These are phyloP conservation scores for Pyricularia pennisetigena DNA, from an alignment of 2,329 filamentous ascomycete genomes.

Conservation along the genomic window DNA sequence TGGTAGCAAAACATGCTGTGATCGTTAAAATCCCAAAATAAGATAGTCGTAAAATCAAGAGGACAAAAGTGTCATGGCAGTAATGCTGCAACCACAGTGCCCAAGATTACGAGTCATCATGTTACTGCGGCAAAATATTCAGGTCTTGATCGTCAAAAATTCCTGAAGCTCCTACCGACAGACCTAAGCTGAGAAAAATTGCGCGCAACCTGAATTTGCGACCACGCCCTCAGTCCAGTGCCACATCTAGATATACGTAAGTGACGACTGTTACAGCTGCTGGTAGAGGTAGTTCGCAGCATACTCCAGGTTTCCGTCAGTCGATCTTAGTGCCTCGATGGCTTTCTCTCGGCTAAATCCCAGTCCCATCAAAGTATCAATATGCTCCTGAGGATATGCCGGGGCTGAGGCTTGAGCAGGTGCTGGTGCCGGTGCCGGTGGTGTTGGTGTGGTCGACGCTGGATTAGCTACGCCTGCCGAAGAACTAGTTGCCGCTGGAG, in stretches of 20 bases:
- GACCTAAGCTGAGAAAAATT: neutral
- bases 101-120: neutral
- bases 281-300: constrained; percentile 74
- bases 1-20: neutral
- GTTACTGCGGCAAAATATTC: neutral
- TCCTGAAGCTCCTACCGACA: neutral
- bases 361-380: constrained; percentile 67
- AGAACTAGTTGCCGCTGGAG: constrained; percentile 25
- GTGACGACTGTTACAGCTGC: constrained; percentile 8
- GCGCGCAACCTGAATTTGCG: neutral
- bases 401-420: constrained; percentile 17
- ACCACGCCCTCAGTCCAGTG: neutral
- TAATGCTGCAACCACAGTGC: neutral
- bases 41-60: neutral
- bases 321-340: constrained; percentile 70
- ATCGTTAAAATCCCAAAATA: neutral
- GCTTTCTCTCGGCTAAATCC: constrained; percentile 71
- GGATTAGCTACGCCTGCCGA: constrained; percentile 10
- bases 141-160: neutral
- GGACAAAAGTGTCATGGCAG: neutral
- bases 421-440: constrained; percentile 16
- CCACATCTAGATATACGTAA: neutral
- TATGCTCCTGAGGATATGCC: constrained; percentile 49
- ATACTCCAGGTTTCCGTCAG: constrained; percentile 76
- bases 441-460: constrained; percentile 12